phyloP scores from a whole-genome alignment of 2,329 filamentous ascomycete species.

The Hymenotorrendiella dingleyae region DNA sequence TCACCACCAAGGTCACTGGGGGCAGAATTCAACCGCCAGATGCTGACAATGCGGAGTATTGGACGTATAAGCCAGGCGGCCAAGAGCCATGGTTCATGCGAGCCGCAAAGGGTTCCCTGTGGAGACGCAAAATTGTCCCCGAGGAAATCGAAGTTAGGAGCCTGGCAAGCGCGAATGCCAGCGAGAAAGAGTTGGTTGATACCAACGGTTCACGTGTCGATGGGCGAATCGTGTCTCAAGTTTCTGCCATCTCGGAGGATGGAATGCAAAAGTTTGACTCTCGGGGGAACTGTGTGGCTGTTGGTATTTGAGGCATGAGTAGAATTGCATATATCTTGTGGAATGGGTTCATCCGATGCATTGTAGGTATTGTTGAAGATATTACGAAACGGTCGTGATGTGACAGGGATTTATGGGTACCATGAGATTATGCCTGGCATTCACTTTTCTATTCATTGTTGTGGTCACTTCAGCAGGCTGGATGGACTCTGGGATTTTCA shows the following conservation, averaged over 20 bases:
- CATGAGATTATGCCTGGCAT: neutral
- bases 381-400: no score
- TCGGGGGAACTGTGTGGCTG: neutral
- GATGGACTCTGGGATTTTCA: neutral
- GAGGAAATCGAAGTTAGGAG: conserved; percentile 9
- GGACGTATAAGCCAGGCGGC: conserved; percentile 45
- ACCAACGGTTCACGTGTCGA: neutral
- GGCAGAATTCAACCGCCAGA: conserved; percentile 45
- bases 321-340: neutral
- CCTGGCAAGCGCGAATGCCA: conserved; percentile 11
- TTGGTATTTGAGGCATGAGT: neutral
- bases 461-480: neutral
- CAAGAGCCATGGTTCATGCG: conserved; percentile 51
- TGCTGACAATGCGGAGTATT: conserved; percentile 49
- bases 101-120: conserved; percentile 19
- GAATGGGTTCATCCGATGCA: neutral
- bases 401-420: neutral
- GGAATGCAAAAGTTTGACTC: neutral
- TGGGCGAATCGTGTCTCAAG: neutral
- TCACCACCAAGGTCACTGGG: conserved; percentile 40
- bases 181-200: conserved; percentile 21
- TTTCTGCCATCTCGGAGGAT: neutral
- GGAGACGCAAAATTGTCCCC: conserved; percentile 7
- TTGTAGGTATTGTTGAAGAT: neutral
- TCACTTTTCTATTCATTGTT: neutral